Evolutionary conservation across 2,329 filamentous ascomycete genomes (phyloP), one percentile per base, ranked within the genome.

Genomic region (Alternaria arborescens): DNA sequence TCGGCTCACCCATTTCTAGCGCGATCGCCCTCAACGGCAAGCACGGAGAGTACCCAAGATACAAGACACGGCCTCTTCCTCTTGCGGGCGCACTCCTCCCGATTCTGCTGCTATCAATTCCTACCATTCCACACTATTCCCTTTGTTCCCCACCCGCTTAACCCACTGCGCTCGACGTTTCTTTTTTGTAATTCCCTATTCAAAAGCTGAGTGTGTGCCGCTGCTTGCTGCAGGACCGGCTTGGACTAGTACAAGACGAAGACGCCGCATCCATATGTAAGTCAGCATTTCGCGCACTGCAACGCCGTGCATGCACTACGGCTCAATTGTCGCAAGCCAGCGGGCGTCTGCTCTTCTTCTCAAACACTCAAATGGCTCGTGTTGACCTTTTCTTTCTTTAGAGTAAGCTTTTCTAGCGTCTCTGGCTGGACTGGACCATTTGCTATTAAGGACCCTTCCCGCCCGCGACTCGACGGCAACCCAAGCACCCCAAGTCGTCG

Each of bases 351-450:
- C 20, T 30, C 16, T 36, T 54, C 44, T 62, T 50, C 32, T 36
- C 54, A 63, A 62, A 38, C 51, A 40, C 58, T 50, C 28, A 28
- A 58, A 59, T 56, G 56, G 60, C 62, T 65, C 67, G 66, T 69
- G 58, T 67, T 59, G 28, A 65, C 68, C 57, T 51, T 55, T 69
- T 66, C 63, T 64, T 66, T 70, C 56, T 71, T 66, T 66, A 69
- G 66, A 66, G 62, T 67, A 63, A 61, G 62, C 62, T 62, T 64
- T 63, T 60, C 68, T 69, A 70, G 70, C 61, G 65, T 41, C 57
- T 60, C 54, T 59, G 56, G 58, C 61, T 66, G 58, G 52, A 56
- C 41, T 36, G 32, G 41, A 47, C 48, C 51, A 36, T 52, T 56
- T 59, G 53, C 56, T 62, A 60, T 59, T 64, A 69, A 67, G 68